phyloP scores from a whole-genome alignment of 805 yeast genomes.

The Lipomyces sp. region DNA sequence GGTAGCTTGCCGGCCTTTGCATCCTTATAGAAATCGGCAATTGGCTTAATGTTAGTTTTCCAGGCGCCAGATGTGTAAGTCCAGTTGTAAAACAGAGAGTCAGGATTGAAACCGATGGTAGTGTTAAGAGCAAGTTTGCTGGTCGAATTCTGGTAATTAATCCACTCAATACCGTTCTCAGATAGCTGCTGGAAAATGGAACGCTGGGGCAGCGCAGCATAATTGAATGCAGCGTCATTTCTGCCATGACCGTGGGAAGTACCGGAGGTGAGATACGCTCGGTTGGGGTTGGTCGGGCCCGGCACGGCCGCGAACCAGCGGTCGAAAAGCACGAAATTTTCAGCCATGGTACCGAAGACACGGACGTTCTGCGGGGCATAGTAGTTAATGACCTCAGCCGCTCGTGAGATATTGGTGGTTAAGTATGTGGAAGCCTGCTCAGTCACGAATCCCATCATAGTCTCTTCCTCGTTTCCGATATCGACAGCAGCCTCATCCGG shows the following conservation, averaged over 20 bases:
- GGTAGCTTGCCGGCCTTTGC: conserved; percentile 11
- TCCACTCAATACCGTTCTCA: background rate
- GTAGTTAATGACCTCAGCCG: conserved; percentile 10
- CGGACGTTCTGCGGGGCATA: background rate
- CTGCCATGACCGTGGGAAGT: conserved; percentile 9
- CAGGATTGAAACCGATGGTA: background rate
- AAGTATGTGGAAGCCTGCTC: background rate
- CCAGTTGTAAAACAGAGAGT: conserved; percentile 5
- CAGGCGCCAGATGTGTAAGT: background rate
- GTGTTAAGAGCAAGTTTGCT: background rate
- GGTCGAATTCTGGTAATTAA: conserved; percentile 2
- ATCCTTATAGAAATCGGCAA: background rate
- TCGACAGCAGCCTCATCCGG: conserved; percentile 6
- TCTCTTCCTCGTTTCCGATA: background rate
- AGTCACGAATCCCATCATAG: conserved; percentile 7
- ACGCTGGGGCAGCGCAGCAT: background rate
- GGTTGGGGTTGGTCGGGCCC: conserved; percentile 14
- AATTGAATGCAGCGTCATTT: conserved; percentile 4
- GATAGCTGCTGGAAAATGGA: conserved; percentile 11
- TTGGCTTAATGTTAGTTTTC: conserved; percentile 3
- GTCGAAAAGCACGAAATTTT: conserved; percentile 7
- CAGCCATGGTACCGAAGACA: conserved; percentile 10
- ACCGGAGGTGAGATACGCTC: conserved; percentile 12
- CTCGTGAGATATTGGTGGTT: conserved; percentile 2
- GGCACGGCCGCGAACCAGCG: conserved; percentile 12